Conservation (phyloP, 148 eudicot genomes). For the Diospyros lotus region DNA sequence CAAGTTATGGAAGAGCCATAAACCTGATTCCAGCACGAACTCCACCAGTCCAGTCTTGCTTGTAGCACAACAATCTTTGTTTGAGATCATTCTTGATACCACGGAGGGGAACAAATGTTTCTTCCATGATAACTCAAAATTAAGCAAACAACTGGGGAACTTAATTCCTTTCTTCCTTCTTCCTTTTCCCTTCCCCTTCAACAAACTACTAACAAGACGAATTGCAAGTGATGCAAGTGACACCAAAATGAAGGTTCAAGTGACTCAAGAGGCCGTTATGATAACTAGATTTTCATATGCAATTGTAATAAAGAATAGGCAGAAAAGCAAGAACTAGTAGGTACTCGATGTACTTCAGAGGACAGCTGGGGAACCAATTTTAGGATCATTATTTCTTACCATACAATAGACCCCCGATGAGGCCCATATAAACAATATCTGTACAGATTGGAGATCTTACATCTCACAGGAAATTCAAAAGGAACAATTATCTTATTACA, state of each 20-base stretch:
- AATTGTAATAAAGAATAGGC: constrained; percentile 21
- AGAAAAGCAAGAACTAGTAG: constrained; percentile 22
- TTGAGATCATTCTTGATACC: constrained; percentile 93
- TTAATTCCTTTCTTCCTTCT: constrained; percentile 1
- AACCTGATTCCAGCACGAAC: constrained; percentile 90
- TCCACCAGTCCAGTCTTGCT: constrained; percentile 97
- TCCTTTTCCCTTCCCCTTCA: constrained; percentile 10
- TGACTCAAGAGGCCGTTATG: constrained; percentile 63
- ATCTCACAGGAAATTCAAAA: constrained; percentile 31
- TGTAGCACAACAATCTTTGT: constrained; percentile 83
- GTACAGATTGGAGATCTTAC: constrained; percentile 28
- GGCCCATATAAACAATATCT: constrained; percentile 23
- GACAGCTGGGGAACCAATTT: constrained; percentile 15
- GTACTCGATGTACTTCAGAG: constrained; percentile 7
- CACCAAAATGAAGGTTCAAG: constrained; percentile 27
- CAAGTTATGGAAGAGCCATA: constrained; percentile 11
- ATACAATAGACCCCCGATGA: constrained; percentile 18
- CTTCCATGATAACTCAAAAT: constrained; percentile 64
- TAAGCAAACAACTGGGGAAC: constrained; percentile 7
- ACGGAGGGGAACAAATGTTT: constrained; percentile 88
- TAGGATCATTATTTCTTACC: constrained; percentile 30
- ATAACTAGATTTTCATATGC: constrained; percentile 36
- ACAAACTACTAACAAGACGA: constrained; percentile 22
- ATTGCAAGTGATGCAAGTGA: constrained; percentile 11
- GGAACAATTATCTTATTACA: constrained; percentile 18